Evolutionary conservation across 2,329 filamentous ascomycete genomes (phyloP), one percentile per base, ranked within the genome.

Genomic region (Xylariales sp.): DNA sequence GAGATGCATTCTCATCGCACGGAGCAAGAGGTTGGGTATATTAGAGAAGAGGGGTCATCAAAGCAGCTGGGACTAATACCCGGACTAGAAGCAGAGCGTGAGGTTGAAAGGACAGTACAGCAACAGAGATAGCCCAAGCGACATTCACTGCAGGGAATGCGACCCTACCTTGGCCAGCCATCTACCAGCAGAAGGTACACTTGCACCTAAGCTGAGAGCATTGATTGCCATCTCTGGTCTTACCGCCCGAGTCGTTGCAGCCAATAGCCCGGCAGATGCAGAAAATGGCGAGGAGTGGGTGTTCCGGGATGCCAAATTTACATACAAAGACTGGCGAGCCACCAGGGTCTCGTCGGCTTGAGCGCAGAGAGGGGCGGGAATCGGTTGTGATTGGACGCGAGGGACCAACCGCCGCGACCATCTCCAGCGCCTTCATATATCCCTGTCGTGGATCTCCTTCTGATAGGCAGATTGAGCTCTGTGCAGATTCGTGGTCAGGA

Each of bases 401-500:
- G 44, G 35, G 43, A 53, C 39, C 38, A 51, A 49, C 51, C 53
- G 58, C 55, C 54, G 54, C 56, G 48, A 54, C 38, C 44, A 37
- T 51, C 22, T 24, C 19, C 18, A 31, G 38, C 38, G 38, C 38
- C 33, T 40, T 53, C 42, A 44, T 46, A 29, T 32, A 53, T 53
- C 57, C 54, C 41, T 48, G 60, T 51, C 45, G 53, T 42, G 44
- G 52, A 58, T 56, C 53, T 53, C 44, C 42, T 43, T 40, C 46
- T 64, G 56, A 67, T 66, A 60, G 59, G 62, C 48, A 45, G 49
- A 50, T 31, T n/a, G 33, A 22, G 6, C 15, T 49, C 47, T 43
- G 50, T 45, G 51, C 50, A 51, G 51, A 40, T 46, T 51, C 49
- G 42, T 31, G 47, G 46, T 44, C 46, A 48, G 40, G 38, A 53